Base-by-base conservation (phyloP, 495 filamentous ascomycete genomes). In the Penicillium robsamsonii region DNA sequence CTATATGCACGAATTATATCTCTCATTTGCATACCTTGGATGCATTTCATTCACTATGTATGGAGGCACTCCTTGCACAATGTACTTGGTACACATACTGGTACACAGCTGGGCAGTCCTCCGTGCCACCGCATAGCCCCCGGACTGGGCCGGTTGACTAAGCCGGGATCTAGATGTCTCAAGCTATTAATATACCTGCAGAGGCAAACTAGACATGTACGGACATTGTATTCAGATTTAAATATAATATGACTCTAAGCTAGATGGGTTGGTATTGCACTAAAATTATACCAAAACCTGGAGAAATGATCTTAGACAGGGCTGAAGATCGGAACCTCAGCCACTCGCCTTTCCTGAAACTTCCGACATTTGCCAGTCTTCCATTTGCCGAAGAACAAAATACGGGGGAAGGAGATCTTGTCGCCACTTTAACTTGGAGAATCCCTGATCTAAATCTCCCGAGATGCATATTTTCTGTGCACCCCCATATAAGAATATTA, bases 321-420 rank as follows among this genome's bases (percentile, higher is more conserved):
- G 70, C 70, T 73, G 66, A 73, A 56, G 54, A 50, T 57, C 53
- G 60, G 48, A 49, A 57, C 52, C 50, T 42, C 60, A 65, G 67
- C 65, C 67, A 73, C 63, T 60, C 47, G 10, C 15, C 37, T 46
- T 33, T 64, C 73, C 73, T 76, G 68, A 72, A 72, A 62, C 58
- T 64, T 61, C 73, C 71, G 73, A 74, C 57, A 58, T 56, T 55
- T 63, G 48, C 56, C 53, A 24, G 37, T 48, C 51, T 59, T 38
- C 60, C 59, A 71, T 69, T 72, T 68, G 65, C 58, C 56, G 47
- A 48, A 46, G 50, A 61, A 62, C 60, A 61, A 62, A 62, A 63
- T 46, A 59, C 55, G 55, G 60, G 60, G 59, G 53, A 60, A 38
- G 50, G 46, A 48, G 56, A 61, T 53, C 54, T 27, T 4, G 54